Evolutionary conservation across 2,329 filamentous ascomycete genomes (phyloP).

Genomic region (Aureobasidium sp.): DNA sequence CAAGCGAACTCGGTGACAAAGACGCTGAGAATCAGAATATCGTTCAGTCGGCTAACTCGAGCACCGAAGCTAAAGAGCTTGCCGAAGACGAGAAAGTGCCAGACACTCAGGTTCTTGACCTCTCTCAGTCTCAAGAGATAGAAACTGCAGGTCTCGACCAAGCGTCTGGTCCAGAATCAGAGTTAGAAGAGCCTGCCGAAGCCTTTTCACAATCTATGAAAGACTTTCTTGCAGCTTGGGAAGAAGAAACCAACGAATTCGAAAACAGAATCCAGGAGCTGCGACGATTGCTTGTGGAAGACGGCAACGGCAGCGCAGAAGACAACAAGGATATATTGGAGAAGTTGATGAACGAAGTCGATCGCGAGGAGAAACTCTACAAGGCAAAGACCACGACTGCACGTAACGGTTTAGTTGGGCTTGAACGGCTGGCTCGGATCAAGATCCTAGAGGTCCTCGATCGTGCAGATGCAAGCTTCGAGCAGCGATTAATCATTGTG

Average conservation of each 20-base stretch:
- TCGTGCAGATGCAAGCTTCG: slow-evolving; percentile 2
- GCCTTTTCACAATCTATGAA: slow-evolving; percentile 3
- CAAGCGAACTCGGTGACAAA: no score
- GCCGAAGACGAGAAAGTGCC: background rate
- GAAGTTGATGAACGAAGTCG: slow-evolving; percentile 3
- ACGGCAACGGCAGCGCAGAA: background rate
- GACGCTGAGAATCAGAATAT: background rate
- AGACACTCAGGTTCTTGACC: background rate
- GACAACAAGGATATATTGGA: background rate
- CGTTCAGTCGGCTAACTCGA: background rate
- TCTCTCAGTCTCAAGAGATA: background rate
- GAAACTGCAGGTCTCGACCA: background rate
- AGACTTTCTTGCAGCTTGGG: slow-evolving; percentile 1
- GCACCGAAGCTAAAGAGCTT: background rate
- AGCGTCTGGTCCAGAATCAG: background rate
- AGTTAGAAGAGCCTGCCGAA: background rate
- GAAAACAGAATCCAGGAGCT: background rate
- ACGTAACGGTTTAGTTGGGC: background rate
- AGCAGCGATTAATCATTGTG: background rate
- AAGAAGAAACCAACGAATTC: slow-evolving; percentile 1
- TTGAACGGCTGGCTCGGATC: background rate
- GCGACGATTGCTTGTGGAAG: background rate
- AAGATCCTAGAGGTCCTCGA: background rate
- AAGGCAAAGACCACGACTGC: background rate
- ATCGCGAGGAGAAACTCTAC: background rate